These are phyloP conservation scores for Delonix regia DNA, from an alignment of 306 rosid genomes.

Conservation along the genomic window DNA sequence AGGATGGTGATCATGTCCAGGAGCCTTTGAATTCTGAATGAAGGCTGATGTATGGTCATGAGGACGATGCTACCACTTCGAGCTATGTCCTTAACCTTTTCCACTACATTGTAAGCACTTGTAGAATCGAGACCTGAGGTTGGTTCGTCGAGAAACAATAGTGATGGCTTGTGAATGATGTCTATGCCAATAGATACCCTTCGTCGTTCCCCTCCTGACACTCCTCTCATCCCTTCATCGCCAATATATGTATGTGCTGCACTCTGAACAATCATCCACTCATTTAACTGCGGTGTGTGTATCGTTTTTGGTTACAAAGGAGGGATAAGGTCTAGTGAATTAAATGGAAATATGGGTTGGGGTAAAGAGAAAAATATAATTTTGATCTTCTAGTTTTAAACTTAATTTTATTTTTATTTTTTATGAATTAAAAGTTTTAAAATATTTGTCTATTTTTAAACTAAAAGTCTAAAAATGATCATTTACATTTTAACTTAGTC, in stretches of 20 bases:
- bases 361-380: too few species aligned
- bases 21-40: conserved; percentile 79
- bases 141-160: conserved; percentile 87
- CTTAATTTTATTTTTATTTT: too few species aligned
- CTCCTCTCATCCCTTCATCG: conserved; percentile 84
- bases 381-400: too few species aligned
- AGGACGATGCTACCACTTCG: conserved; percentile 81
- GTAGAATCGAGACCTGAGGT: conserved; percentile 95
- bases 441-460: too few species aligned
- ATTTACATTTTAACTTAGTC: too few species aligned
- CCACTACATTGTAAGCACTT: conserved; percentile 84
- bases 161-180: conserved; percentile 81
- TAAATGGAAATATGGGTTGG: background rate
- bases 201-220: conserved; percentile 87
- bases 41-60: conserved; percentile 95
- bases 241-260: conserved; percentile 83
- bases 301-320: background rate
- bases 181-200: conserved; percentile 87
- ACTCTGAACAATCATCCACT: conserved; percentile 50
- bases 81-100: conserved; percentile 89
- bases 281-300: background rate
- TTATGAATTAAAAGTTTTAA: too few species aligned
- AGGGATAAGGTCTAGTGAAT: background rate
- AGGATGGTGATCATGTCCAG: conserved; percentile 77
- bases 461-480: too few species aligned